Conservation (phyloP, 1,284 basidiomycete species). For the Trichosporon inkin region DNA sequence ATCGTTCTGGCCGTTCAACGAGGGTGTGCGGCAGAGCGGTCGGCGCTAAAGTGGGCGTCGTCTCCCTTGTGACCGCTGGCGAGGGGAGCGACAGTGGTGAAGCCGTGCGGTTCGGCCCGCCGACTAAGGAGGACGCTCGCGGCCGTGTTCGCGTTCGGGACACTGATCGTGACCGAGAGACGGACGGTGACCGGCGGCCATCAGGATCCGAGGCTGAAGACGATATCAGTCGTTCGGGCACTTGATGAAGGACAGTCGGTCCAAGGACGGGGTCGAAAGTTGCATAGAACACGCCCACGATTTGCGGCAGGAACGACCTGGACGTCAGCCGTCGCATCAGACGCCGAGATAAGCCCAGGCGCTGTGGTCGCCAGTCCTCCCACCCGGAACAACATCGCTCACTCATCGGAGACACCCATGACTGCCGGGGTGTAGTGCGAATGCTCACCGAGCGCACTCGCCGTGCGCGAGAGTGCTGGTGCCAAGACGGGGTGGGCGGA, state of each 20-base stretch:
- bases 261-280: constrained; percentile 48
- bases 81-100: background rate
- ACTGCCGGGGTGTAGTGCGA: background rate
- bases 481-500: background rate
- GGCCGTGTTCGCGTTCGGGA: constrained; percentile 19
- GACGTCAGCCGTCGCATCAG: constrained; percentile 19
- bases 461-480: background rate
- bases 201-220: constrained; percentile 22
- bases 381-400: background rate
- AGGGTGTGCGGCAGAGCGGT: background rate
- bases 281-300: constrained; percentile 51
- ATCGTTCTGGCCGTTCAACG: constrained; percentile 8
- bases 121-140: background rate
- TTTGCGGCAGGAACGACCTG: constrained; percentile 50
- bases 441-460: background rate
- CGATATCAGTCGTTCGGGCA: constrained; percentile 50
- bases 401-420: constrained; percentile 19
- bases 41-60: constrained; percentile 6
- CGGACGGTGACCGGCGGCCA: constrained; percentile 14
- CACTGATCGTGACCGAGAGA: constrained; percentile 28
- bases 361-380: background rate
- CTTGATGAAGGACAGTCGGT: constrained; percentile 47
- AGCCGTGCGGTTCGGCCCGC: background rate
- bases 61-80: background rate
- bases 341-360: background rate